Evolutionary conservation across 352 stramenopile species (phyloP), one percentile per base, ranked within the genome.

Genomic region (Pythium scleroteichum): DNA sequence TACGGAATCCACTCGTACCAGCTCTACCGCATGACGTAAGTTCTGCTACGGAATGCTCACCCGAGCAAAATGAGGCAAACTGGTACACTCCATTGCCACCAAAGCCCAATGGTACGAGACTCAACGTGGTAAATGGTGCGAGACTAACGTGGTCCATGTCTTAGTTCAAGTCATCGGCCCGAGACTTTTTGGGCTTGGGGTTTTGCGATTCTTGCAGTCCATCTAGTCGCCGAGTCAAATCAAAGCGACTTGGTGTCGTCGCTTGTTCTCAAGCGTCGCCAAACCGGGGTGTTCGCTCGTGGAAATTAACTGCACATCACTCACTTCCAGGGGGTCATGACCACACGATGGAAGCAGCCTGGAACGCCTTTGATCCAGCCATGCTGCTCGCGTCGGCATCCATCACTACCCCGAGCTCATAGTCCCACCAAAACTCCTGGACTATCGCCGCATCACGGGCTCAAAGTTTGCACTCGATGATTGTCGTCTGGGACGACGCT

Each of bases 401-500:
- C 53, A 52, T 19, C 60, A 68, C 26, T 68, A 52, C 17, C 41
- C 60, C 0, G 2, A 35, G 6, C 39, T 63, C 13, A 9, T 26
- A 0, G 29, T 68, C 1, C 23, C 60, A 0, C 7, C 60, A 8
- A 48, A 45, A 4, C n/a, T 68, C 0, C n/a, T 9, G 12, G 3
- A 35, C 32, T 63, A 39, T 32, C 4, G 32, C 26, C 16, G 22
- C 3, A 53, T 63, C 23, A 20, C 48, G 2, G 39, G 60, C 24
- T 68, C 13, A 55, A 68, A 26, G 16, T 68, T 3, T 62, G 59
- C 60, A 68, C 48, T 58, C 47, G 35, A 68, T 52, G 0, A n/a
- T 68, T 0, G 10, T 54, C 4, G 3, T 12, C 0, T 68, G 60
- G 60, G 9, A 9, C 1, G 16, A 24, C 0, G 19, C 33, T 2